Percentiles rank a stretch among this genome's conserved stretches.
These are phyloP conservation scores for Chenopodium quinoa DNA, from an alignment of 148 eudicot species.

Conservation along the genomic window DNA sequence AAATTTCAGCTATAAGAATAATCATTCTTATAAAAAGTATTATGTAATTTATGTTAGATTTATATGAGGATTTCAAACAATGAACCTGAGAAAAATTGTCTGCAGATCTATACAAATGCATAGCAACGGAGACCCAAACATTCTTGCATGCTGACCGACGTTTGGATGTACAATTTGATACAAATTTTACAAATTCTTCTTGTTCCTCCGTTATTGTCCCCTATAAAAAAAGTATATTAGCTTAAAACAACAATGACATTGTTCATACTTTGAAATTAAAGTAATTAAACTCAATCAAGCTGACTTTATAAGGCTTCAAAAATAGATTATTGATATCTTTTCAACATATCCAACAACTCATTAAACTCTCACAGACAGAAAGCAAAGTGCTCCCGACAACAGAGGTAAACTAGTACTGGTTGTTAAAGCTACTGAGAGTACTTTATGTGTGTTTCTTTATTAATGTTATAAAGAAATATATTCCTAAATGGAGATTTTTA, in stretches of 20 bases:
- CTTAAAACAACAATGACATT: background rate
- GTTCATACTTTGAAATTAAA: background rate
- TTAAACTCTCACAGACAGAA: background rate
- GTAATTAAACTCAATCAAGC: background rate
- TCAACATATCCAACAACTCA: background rate
- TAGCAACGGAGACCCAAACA: conserved; percentile 44
- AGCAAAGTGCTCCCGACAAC: background rate
- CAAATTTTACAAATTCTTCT: conserved; percentile 59
- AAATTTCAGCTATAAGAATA: background rate
- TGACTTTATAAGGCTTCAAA: background rate
- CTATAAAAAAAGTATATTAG: conserved; percentile 40
- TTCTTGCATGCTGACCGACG: conserved; percentile 41
- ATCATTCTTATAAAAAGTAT: background rate
- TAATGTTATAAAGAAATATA: background rate
- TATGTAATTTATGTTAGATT: background rate
- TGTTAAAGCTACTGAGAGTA: background rate
- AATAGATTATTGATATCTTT: background rate
- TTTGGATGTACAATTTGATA: conserved; percentile 52
- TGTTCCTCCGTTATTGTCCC: conserved; percentile 31
- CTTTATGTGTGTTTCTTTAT: background rate
- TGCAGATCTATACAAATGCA: conserved; percentile 43
- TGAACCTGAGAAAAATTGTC: background rate
- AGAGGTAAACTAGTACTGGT: background rate
- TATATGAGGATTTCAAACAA: conserved; percentile 8
- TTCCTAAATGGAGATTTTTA: no score